These are phyloP conservation scores for Ambrosia artemisiifolia DNA, from an alignment of 129 eudicot species.

Conservation along the genomic window DNA sequence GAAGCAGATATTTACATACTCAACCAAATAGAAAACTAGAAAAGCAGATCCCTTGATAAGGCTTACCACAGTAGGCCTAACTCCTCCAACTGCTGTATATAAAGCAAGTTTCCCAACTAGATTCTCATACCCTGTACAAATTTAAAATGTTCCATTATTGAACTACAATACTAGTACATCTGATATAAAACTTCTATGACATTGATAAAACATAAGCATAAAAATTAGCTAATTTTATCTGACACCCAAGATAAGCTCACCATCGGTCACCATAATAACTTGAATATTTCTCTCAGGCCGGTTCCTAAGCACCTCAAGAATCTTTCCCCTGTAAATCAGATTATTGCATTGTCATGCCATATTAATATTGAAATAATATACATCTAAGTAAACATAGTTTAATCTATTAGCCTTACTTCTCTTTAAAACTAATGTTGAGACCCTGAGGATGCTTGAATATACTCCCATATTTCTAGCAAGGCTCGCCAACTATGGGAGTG, in stretches of 20 bases:
- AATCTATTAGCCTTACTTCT: conserved; percentile 53
- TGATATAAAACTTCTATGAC: background rate
- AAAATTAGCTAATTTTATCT: conserved; percentile 37
- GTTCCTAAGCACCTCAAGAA: conserved; percentile 79
- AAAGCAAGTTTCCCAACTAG: conserved; percentile 87
- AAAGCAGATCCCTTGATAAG: background rate
- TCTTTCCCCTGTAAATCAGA: conserved; percentile 67
- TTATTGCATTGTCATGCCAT: conserved; percentile 4
- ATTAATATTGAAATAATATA: background rate
- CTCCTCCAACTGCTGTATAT: conserved; percentile 91
- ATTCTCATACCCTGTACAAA: conserved; percentile 83
- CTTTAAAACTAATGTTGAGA: conserved; percentile 82
- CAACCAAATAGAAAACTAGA: background rate
- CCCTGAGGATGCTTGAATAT: conserved; percentile 93
- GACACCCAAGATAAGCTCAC: conserved; percentile 94
- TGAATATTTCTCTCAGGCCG: conserved; percentile 88
- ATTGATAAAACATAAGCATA: background rate
- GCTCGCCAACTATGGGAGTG: conserved; percentile 94
- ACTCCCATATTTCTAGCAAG: conserved; percentile 94
- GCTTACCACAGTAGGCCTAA: conserved; percentile 89
- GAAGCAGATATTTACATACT: background rate
- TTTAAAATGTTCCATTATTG: background rate
- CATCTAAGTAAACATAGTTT: background rate
- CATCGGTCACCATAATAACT: conserved; percentile 95
- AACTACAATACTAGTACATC: background rate